Conservation (phyloP, 495 filamentous ascomycete genomes). For the Thermothielavioides terrestris region DNA sequence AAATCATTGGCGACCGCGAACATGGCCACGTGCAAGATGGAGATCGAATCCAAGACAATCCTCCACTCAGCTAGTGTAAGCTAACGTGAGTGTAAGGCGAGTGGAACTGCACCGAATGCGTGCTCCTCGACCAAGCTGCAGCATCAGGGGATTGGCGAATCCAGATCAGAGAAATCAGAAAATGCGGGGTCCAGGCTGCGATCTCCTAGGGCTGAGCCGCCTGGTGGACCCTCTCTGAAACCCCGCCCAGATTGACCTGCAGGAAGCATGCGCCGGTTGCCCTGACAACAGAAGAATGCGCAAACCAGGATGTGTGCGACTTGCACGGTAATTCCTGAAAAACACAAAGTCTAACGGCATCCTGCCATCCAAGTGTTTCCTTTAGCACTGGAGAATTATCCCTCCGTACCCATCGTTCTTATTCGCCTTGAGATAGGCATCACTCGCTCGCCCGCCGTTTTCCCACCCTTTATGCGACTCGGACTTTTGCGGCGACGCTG, state of each 20-base stretch:
- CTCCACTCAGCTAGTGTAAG: too few relatives aligned
- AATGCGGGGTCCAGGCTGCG: slow-evolving; percentile 2
- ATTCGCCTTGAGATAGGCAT: not conserved
- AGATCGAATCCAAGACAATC: too few relatives aligned
- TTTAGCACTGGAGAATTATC: not conserved
- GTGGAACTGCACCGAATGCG: not conserved
- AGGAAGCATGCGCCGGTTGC: slow-evolving; percentile 8
- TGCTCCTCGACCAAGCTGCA: not conserved
- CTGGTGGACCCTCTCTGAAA: slow-evolving; percentile 3
- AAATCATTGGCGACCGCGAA: too few relatives aligned
- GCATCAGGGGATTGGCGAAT: not conserved
- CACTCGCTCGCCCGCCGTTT: not conserved
- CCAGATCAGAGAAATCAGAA: not conserved
- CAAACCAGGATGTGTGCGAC: slow-evolving; percentile 8
- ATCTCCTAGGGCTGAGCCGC: slow-evolving; percentile 5
- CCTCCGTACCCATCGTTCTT: not conserved
- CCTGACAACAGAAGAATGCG: slow-evolving; percentile 3
- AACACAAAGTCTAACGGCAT: slow-evolving; percentile 10
- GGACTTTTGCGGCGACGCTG: not conserved
- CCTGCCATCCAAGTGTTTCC: not conserved
- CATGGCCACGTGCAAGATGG: too few relatives aligned
- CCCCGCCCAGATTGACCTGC: not conserved
- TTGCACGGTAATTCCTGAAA: slow-evolving; percentile 7
- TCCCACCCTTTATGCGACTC: not conserved
- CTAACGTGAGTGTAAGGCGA: too few relatives aligned